Percentiles rank a stretch among this genome's conserved stretches.
Evolutionary conservation across 1,139 yeast genomes (phyloP).

Genomic region (Blastobotrys arbuscula): DNA sequence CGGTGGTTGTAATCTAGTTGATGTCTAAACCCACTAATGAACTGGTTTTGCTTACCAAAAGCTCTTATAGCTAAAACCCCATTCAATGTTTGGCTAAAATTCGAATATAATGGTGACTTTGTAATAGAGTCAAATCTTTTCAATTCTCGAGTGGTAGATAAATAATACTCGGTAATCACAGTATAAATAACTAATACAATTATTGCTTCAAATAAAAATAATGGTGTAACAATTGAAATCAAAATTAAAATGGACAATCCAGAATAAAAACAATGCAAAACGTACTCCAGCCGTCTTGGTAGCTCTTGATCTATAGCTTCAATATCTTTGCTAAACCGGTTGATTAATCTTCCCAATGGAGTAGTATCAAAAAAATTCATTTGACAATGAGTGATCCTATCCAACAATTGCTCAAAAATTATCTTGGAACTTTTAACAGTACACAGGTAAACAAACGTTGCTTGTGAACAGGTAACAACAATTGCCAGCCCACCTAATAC

Average conservation of each 20-base stretch:
- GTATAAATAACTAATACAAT: constrained; percentile 58
- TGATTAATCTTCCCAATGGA: constrained; percentile 94
- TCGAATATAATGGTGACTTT: constrained; percentile 72
- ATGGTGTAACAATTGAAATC: constrained; percentile 79
- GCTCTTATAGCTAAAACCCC: constrained; percentile 81
- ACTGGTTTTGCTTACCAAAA: constrained; percentile 67
- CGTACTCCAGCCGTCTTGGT: constrained; percentile 73
- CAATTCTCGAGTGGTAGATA: constrained; percentile 70
- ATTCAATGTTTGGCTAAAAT: constrained; percentile 67
- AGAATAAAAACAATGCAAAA: constrained; percentile 60
- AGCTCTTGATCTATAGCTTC: constrained; percentile 92
- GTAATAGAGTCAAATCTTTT: constrained; percentile 71
- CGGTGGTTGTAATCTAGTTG: constrained; percentile 63
- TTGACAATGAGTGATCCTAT: constrained; percentile 61
- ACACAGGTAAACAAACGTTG: background rate
- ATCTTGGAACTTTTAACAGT: constrained; percentile 63
- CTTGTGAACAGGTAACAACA: background rate
- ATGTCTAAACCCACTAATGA: constrained; percentile 68
- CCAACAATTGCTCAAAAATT: constrained; percentile 62
- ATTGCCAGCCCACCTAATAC: constrained; percentile 88
- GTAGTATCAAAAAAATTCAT: constrained; percentile 91
- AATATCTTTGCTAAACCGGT: constrained; percentile 91
- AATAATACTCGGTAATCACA: constrained; percentile 80
- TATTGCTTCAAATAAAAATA: constrained; percentile 69
- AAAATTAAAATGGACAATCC: constrained; percentile 63